Conservation (phyloP, 768 basidiomycete genomes). For the Leccinum imitatum region DNA sequence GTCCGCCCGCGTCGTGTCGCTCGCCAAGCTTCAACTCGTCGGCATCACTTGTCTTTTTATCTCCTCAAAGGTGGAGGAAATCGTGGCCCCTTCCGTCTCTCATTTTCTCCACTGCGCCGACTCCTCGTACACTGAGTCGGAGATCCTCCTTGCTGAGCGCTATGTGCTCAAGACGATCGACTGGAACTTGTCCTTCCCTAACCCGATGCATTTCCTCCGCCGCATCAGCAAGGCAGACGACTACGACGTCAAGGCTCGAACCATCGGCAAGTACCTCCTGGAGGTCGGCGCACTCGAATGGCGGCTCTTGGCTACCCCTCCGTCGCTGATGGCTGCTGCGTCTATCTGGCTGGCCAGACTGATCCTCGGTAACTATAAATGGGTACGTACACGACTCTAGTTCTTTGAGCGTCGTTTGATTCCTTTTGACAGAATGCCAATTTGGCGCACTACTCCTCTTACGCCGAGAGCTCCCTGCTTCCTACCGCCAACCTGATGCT, state of each 20-base stretch:
- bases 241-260: constrained; percentile 82
- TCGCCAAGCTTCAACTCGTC: constrained; percentile 87
- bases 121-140: constrained; percentile 69
- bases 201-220: constrained; percentile 85
- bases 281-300: constrained; percentile 85
- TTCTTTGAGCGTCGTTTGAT: constrained; percentile 1
- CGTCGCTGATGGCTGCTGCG: constrained; percentile 80
- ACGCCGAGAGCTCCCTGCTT: constrained; percentile 74
- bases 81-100: constrained; percentile 77
- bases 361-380: constrained; percentile 74
- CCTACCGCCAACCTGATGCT: constrained; percentile 86
- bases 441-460: constrained; percentile 84
- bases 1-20: constrained; percentile 67
- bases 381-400: constrained; percentile 57
- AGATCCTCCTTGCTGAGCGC: constrained; percentile 86
- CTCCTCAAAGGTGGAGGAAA: constrained; percentile 91
- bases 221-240: constrained; percentile 92
- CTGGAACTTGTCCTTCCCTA: constrained; percentile 85
- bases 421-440: constrained; percentile 63
- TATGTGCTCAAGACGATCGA: constrained; percentile 85
- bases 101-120: constrained; percentile 84
- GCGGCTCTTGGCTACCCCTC: constrained; percentile 64
- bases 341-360: constrained; percentile 84
- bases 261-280: constrained; percentile 87
- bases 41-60: constrained; percentile 87